Conservation (phyloP, 768 basidiomycete species). For the Lentinula edodes region DNA sequence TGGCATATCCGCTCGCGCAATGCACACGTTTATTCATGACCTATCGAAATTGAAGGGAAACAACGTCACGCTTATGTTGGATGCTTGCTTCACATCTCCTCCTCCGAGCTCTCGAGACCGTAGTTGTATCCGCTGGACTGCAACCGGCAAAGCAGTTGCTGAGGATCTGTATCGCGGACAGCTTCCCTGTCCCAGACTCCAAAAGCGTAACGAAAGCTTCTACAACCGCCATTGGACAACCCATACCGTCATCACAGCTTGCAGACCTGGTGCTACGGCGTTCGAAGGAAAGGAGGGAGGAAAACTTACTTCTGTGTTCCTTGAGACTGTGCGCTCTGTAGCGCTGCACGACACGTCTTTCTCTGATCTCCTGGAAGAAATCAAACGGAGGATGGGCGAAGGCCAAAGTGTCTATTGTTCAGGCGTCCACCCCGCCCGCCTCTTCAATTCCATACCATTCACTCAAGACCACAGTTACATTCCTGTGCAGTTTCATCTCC, state of each 20-base stretch:
- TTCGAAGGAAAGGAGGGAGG: conserved; percentile 60
- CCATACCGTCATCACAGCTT: conserved; percentile 56
- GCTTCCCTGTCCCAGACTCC: conserved; percentile 45
- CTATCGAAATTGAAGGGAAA: conserved; percentile 54
- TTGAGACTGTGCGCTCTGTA: conserved; percentile 36
- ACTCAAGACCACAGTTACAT: conserved; percentile 41
- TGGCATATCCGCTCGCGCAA: conserved; percentile 65
- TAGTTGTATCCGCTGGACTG: conserved; percentile 51
- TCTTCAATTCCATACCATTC: conserved; percentile 58
- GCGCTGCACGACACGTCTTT: conserved; percentile 54
- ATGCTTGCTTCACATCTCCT: conserved; percentile 54
- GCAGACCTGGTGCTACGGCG: conserved; percentile 48
- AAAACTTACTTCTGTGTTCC: conserved; percentile 50
- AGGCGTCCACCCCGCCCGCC: conserved; percentile 41
- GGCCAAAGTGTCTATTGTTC: conserved; percentile 46
- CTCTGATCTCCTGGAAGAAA: conserved; percentile 36
- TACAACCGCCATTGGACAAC: conserved; percentile 32
- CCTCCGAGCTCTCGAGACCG: conserved; percentile 36
- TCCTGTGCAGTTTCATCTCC: conserved; percentile 33
- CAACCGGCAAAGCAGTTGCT: conserved; percentile 44
- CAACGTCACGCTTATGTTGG: conserved; percentile 65
- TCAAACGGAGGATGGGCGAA: conserved; percentile 31
- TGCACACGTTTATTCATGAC: conserved; percentile 55
- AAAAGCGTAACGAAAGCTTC: conserved; percentile 32
- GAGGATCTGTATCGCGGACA: conserved; percentile 48